phyloP scores from a whole-genome alignment of 2,329 filamentous ascomycete species.

The Cytospora chrysosperma region DNA sequence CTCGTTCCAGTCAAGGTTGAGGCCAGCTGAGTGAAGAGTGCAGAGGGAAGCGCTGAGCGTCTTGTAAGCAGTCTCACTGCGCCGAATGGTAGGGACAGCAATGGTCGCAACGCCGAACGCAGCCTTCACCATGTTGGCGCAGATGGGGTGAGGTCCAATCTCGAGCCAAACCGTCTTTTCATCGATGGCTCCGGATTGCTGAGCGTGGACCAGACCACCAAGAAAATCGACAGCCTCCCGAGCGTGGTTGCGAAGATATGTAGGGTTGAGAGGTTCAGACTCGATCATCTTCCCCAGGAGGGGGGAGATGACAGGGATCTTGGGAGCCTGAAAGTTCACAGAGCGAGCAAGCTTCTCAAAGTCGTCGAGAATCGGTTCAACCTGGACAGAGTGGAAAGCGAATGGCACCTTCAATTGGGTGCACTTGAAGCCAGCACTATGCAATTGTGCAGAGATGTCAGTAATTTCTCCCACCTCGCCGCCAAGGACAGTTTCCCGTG shows the following conservation, averaged over 20 bases:
- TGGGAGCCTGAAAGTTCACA: constrained; percentile 44
- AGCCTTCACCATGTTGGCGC: constrained; percentile 65
- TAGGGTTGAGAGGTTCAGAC: constrained; percentile 54
- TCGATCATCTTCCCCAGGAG: constrained; percentile 62
- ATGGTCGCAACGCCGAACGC: constrained; percentile 55
- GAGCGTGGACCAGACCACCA: constrained; percentile 58
- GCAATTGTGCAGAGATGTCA: constrained; percentile 41
- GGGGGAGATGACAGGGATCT: constrained; percentile 66
- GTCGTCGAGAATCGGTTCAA: constrained; percentile 55
- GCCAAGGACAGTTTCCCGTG: constrained; percentile 70
- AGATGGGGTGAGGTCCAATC: constrained; percentile 72
- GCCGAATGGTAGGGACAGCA: constrained; percentile 60
- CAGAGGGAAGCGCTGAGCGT: constrained; percentile 59
- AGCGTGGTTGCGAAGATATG: constrained; percentile 64
- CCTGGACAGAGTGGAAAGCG: constrained; percentile 54
- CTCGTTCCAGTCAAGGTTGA: constrained; percentile 69
- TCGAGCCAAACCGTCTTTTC: constrained; percentile 71
- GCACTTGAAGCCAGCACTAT: constrained; percentile 39
- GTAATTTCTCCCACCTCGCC: constrained; percentile 43
- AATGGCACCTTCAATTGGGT: constrained; percentile 50
- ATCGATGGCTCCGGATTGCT: constrained; percentile 58
- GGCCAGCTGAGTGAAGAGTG: constrained; percentile 59
- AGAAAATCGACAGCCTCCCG: constrained; percentile 70
- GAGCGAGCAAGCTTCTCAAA: constrained; percentile 49
- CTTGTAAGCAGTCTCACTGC: constrained; percentile 63